phyloP scores from a whole-genome alignment of 2,329 filamentous ascomycete genomes.

The Aspergillus neoniger region DNA sequence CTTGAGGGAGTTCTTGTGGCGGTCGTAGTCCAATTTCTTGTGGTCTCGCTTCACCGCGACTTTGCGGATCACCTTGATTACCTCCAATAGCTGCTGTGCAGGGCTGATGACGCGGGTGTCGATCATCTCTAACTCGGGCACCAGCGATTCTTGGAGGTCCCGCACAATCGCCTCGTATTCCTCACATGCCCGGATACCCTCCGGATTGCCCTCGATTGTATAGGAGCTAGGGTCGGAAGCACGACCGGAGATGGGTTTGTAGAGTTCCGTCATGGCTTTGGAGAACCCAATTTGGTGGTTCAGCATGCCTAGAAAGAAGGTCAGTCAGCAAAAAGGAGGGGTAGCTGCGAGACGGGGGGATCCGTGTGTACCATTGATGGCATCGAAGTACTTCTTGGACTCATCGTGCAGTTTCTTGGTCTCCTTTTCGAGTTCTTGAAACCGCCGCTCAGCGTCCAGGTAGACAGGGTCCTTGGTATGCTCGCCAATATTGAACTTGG shows the following conservation, averaged over 20 bases:
- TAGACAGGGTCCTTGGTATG: slow-evolving; percentile 94
- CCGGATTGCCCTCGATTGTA: slow-evolving; percentile 79
- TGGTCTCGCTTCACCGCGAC: slow-evolving; percentile 86
- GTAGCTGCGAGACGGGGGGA: neutral
- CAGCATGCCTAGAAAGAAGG: slow-evolving; percentile 69
- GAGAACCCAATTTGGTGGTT: slow-evolving; percentile 98
- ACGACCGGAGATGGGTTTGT: slow-evolving; percentile 95
- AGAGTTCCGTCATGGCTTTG: slow-evolving; percentile 91
- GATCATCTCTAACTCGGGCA: slow-evolving; percentile 97
- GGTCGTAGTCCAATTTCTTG: slow-evolving; percentile 96
- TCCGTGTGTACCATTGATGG: slow-evolving; percentile 72
- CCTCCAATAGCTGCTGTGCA: slow-evolving; percentile 87
- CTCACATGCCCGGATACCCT: slow-evolving; percentile 92
- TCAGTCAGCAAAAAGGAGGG: slow-evolving; percentile 5
- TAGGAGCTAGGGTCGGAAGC: slow-evolving; percentile 88
- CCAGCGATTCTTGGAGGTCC: slow-evolving; percentile 83
- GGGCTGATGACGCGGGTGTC: slow-evolving; percentile 87
- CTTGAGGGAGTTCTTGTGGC: slow-evolving; percentile 78
- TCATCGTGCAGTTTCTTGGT: slow-evolving; percentile 97
- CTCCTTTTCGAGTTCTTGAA: slow-evolving; percentile 89
- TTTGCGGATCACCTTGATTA: slow-evolving; percentile 95
- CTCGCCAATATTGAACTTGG: slow-evolving; percentile 93
- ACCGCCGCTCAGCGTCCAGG: slow-evolving; percentile 89
- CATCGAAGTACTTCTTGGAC: slow-evolving; percentile 94
- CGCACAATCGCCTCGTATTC: slow-evolving; percentile 91